A percentile compares a stretch with the other conserved stretches of the same genome.
Conservation (phyloP, 192 early-diverging fungal species). For the Coemansia sp. region DNA sequence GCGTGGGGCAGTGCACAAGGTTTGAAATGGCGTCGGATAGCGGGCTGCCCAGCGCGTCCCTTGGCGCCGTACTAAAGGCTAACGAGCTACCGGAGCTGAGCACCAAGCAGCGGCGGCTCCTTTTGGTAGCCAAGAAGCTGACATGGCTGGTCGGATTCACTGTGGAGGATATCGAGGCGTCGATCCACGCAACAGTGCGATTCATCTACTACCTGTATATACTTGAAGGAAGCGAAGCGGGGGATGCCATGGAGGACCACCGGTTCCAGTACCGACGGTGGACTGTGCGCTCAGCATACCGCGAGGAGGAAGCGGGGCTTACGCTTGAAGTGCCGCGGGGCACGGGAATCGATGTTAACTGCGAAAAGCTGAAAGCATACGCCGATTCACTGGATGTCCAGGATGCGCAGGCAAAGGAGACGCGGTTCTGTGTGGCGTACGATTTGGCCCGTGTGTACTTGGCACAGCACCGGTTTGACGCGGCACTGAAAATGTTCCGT, state of each 20-base stretch:
- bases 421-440: slow-evolving; percentile 20
- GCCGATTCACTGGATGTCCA: not conserved
- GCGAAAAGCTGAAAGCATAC: slow-evolving; percentile 3
- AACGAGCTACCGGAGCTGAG: slow-evolving; percentile 22
- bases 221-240: slow-evolving; percentile 5
- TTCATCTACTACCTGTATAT: slow-evolving; percentile 39
- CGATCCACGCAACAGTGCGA: slow-evolving; percentile 35
- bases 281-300: slow-evolving; percentile 41
- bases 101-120: slow-evolving; percentile 25
- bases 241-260: not conserved
- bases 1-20: slow-evolving; percentile 35
- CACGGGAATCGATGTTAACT: slow-evolving; percentile 19
- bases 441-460: slow-evolving; percentile 35
- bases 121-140: slow-evolving; percentile 17
- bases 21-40: slow-evolving; percentile 16
- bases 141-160: slow-evolving; percentile 17
- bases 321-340: slow-evolving; percentile 14
- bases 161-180: slow-evolving; percentile 33
- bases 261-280: slow-evolving; percentile 30
- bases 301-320: slow-evolving; percentile 37
- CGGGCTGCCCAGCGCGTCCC: slow-evolving; percentile 19
- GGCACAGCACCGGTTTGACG: slow-evolving; percentile 17
- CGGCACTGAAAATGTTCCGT: slow-evolving; percentile 19
- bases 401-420: not conserved
- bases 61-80: slow-evolving; percentile 14